phyloP scores from a whole-genome alignment of 169 alveolate genomes.

The Plasmodium inui region DNA sequence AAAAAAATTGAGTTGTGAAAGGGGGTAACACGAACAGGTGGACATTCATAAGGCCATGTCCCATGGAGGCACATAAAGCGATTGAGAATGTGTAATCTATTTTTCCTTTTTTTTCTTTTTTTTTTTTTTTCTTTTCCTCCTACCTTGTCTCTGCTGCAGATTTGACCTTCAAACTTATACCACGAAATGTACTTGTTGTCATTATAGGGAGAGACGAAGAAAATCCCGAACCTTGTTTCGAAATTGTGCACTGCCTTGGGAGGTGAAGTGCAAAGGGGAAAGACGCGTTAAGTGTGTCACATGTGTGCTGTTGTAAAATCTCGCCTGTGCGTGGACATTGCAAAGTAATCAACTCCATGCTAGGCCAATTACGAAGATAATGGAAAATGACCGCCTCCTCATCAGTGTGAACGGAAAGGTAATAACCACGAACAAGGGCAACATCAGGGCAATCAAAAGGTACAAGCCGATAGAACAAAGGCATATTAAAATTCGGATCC shows the following conservation, averaged over 20 bases:
- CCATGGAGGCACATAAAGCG: neutral
- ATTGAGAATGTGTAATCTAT: neutral
- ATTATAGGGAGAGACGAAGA: conserved; percentile 36
- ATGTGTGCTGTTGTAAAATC: neutral
- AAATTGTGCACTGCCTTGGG: conserved; percentile 11
- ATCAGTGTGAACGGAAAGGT: neutral
- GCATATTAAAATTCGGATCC: conserved; percentile 59
- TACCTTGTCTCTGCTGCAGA: conserved; percentile 15
- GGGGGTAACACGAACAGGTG: neutral
- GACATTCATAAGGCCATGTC: conserved; percentile 5
- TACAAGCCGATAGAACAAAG: conserved; percentile 55
- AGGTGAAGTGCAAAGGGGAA: neutral
- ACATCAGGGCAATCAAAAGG: conserved; percentile 49
- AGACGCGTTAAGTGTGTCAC: neutral
- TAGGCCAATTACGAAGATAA: neutral
- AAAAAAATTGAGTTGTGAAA: neutral
- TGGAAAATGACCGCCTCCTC: neutral
- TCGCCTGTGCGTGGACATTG: neutral
- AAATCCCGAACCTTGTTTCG: conserved; percentile 46
- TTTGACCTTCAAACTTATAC: conserved; percentile 40
- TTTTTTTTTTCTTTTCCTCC: neutral
- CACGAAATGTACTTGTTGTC: conserved; percentile 40
- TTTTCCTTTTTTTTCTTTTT: neutral
- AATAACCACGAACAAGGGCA: conserved; percentile 45
- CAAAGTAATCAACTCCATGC: neutral